Evolutionary conservation across 768 basidiomycete species (phyloP), one percentile per base, ranked within the genome.

Genomic region (Nidula microcarpa): DNA sequence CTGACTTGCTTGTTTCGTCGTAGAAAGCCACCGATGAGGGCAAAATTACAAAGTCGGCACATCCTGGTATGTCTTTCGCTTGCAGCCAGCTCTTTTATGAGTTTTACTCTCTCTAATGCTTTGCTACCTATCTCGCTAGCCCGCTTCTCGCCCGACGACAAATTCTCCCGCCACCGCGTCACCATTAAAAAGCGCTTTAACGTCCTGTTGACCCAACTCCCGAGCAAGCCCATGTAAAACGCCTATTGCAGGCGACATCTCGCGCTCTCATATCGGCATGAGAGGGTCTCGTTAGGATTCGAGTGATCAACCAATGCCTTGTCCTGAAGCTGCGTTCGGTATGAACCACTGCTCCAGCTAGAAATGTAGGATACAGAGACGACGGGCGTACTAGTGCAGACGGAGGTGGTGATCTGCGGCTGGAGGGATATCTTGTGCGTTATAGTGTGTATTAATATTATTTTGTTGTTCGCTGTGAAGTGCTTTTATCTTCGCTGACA

Each of bases 71-170:
- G 81, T 66, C 16, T 18, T 18, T 53, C 45, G 6, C 6, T 47
- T 30, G n/a, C 49, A 23, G 23, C 23, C 17, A 4, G 6, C 30
- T 5, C 33, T 39, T 50, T 5, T 16, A 23, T 43, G 14, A 10
- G 46, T 23, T 9, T 47, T 23, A 32, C 8, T 39, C 49, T 16
- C 46, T 47, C 47, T 44, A 36, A 32, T 39, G 32, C 45, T 49
- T 54, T 33, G 43, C 39, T 33, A 54, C 18, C 23, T 53, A 18
- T 54, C 43, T 46, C 11, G 36, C 34, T 53, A 97, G 96, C 96
- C 13, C 94, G 97, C 39, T 98, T 98, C 74, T 98, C 96, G 11
- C 96, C 96, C 9, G 97, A 99, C 69, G 96, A 98, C 82, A 98
- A 98, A 76, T 98, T 96, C 74, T 96, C 94, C 56, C 82, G 94